A percentile compares a stretch with the other conserved stretches of the same genome.
These are phyloP conservation scores for Xylaria sp. DNA, from an alignment of 2,329 filamentous ascomycete genomes.

Conservation along the genomic window DNA sequence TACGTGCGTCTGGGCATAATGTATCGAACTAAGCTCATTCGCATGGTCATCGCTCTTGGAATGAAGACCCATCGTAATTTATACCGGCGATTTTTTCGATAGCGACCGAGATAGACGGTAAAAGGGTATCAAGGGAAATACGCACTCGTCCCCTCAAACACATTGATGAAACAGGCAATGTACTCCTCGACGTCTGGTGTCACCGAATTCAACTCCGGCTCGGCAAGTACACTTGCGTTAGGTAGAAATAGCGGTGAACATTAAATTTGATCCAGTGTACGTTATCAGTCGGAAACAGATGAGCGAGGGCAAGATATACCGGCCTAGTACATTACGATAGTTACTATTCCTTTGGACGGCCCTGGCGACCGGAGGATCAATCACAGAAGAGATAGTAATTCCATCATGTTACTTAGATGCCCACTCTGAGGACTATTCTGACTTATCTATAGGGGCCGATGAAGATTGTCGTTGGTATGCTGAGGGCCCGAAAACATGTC, in stretches of 20 bases:
- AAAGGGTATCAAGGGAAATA: not conserved
- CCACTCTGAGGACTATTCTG: too few relatives aligned
- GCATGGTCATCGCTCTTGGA: not conserved
- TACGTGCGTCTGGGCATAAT: not conserved
- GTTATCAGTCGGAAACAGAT: not conserved
- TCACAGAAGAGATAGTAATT: too few relatives aligned
- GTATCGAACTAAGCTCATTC: not conserved
- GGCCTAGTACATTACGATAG: not conserved
- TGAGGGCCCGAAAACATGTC: too few relatives aligned
- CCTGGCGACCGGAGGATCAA: too few relatives aligned
- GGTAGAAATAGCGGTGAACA: slow-evolving; percentile 10
- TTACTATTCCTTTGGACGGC: not conserved
- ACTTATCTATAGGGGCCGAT: too few relatives aligned
- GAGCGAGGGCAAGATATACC: not conserved
- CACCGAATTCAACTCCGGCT: not conserved
- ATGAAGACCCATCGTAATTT: not conserved
- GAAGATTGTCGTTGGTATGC: too few relatives aligned
- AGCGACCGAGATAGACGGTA: not conserved
- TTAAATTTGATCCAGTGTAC: not conserved
- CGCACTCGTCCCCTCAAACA: not conserved
- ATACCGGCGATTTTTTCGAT: not conserved
- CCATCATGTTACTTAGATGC: too few relatives aligned
- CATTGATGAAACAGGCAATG: not conserved
- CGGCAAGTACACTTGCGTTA: not conserved
- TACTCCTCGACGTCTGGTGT: not conserved